Base-by-base conservation (phyloP, 108 stramenopile species). In the Bacterosira constricta region DNA sequence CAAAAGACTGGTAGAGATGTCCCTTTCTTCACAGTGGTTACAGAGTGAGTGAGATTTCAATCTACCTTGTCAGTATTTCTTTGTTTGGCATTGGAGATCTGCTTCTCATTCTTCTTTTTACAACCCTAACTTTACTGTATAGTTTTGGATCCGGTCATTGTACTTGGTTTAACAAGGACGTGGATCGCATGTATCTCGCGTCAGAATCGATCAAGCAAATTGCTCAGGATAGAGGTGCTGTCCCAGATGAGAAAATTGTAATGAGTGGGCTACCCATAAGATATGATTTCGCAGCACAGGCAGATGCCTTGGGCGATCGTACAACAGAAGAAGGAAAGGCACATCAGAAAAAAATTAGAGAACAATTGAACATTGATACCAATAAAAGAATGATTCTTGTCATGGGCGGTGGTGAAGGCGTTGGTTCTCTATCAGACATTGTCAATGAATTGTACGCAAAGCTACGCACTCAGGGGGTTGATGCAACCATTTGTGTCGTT, bases 401-500 rank as follows among this genome's bases (percentile, higher is more conserved):
- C 44, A 95, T 97, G 91, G 97, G 98, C 9, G 98, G 98, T 8
- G 98, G 97, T 23, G 98, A 97, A 75, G 98, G 96, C 6, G 93
- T 96, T 0, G 98, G 96, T 0, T 81, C 83, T 0, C 73, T 97
- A 37, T 76, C 80, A 1, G 79, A 85, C 23, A 95, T 97, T 75
- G 95, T 96, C 0, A 81, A 95, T 52, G 71, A 86, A 54, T 26
- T 94, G 30, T 92, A 86, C 60, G 54, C 68, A 2, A 65, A 85
- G 52, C 53, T 93, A 11, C 69, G 66, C 2, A 76, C 50, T 10
- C 53, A 79, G 29, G 88, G 88, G 35, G 82, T 92, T 21, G 84
- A 89, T 80, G 91, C 87, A 0, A 90, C 94, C 41, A 84, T 99
- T 35, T 96, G 92, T 52, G 96, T 97, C 15, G 88, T 99, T 1